Base-by-base conservation (phyloP, 352 stramenopile genomes). In the Phytophthora parvispora region DNA sequence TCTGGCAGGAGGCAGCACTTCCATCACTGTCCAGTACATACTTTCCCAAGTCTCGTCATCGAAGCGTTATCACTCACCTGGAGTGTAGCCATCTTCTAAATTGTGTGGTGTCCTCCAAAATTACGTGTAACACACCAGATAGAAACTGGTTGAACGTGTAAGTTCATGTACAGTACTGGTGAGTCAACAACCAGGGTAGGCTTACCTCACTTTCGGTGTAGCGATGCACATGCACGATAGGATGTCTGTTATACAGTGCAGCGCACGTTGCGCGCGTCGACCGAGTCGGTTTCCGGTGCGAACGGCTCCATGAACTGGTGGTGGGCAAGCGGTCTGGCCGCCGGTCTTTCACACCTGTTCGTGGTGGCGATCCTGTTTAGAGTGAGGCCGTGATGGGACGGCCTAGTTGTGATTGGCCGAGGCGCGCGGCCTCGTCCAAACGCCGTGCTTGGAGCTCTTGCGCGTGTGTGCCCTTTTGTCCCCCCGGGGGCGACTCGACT, bases 311-410 rank as follows among this genome's bases (percentile, higher is more conserved):
- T 15, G 22, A 57, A 65, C 38, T 52, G 48, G 36, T 60, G 34
- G 59, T 27, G 34, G 59, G 34, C n/a, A 5, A 67, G 43, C 22
- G 25, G 24, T 22, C 45, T 20, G 13, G 29, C 16, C 60, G 50
- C 50, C 50, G 50, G 50, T 58, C 50, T 58, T 43, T 58, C 29
- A 58, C 50, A 58, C 50, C 47, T n/a, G 27, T 18, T 15, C 48
- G 27, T 55, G 27, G 9, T 55, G 27, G 48, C 48, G 48, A 55
- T 38, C 48, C 27, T 58, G 59, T 67, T 67, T 66, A 66, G 63
- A 70, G 32, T 25, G 31, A 28, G 10, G 34, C 45, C 2, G n/a
- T 36, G 63, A 58, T 70, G 25, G 63, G 63, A 70, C 24, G 60
- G 36, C 27, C n/a, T 1, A 9, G 27, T 38, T 31, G 42, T 49